A percentile compares a stretch with the other conserved stretches of the same genome.
phyloP scores from a whole-genome alignment of 2,329 filamentous ascomycete species.

The Mariannaea elegans region DNA sequence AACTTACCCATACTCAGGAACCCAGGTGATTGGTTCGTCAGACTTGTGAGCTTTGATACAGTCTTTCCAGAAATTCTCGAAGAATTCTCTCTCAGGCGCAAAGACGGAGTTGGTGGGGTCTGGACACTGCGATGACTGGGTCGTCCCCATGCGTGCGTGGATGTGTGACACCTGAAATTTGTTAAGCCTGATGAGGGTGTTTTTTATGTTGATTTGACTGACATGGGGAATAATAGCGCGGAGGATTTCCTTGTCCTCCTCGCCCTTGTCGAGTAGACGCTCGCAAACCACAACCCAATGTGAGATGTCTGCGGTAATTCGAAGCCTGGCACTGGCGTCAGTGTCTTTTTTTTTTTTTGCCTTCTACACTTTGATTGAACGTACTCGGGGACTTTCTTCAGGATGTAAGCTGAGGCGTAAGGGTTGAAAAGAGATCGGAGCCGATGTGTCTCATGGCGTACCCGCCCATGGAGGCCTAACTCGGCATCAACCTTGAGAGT shows the following conservation, averaged over 20 bases:
- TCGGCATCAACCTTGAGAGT: slow-evolving; percentile 43
- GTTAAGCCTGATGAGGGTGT: not conserved
- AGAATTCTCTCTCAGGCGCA: slow-evolving; percentile 41
- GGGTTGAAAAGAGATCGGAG: slow-evolving; percentile 33
- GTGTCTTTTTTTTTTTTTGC: not conserved
- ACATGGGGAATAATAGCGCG: slow-evolving; percentile 42
- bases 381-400: slow-evolving; percentile 44
- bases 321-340: slow-evolving; percentile 22
- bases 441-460: slow-evolving; percentile 41
- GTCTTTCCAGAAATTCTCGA: slow-evolving; percentile 42
- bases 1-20: slow-evolving; percentile 27
- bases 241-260: slow-evolving; percentile 33
- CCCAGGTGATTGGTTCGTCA: slow-evolving; percentile 14
- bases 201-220: slow-evolving; percentile 2
- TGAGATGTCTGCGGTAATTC: slow-evolving; percentile 39
- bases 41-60: slow-evolving; percentile 10
- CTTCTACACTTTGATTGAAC: not conserved
- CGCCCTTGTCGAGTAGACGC: slow-evolving; percentile 28
- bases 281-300: slow-evolving; percentile 39
- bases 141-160: slow-evolving; percentile 47
- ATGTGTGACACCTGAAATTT: slow-evolving; percentile 37
- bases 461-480: slow-evolving; percentile 40
- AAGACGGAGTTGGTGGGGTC: slow-evolving; percentile 45
- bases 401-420: slow-evolving; percentile 38
- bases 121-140: slow-evolving; percentile 48